Evolutionary conservation across 139 green algal genomes (phyloP).

Genomic region (Chlorella sp.): DNA sequence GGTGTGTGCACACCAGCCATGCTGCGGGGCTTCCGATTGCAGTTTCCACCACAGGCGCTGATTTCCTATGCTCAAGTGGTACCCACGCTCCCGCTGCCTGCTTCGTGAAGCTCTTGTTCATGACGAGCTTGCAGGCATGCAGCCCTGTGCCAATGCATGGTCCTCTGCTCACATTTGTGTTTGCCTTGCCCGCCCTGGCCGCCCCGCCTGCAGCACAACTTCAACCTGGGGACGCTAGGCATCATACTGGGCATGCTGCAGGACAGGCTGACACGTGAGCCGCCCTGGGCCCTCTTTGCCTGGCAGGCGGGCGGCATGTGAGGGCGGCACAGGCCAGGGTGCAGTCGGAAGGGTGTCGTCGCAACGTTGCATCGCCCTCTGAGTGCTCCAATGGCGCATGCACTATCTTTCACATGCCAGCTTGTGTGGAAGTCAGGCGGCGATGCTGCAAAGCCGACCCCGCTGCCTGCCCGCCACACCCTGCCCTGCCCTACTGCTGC

Average conservation of each 20-base stretch:
- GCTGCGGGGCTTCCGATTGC: neutral
- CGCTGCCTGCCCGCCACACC: neutral
- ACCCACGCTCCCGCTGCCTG: neutral
- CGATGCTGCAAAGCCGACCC: too few species aligned
- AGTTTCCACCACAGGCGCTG: neutral
- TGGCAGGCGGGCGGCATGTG: too few species aligned
- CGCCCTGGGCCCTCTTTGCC: too few species aligned
- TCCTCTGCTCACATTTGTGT: neutral
- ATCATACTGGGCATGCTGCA: conserved; percentile 56
- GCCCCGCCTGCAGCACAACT: conserved; percentile 51
- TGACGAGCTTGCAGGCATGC: neutral
- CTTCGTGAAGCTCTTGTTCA: neutral
- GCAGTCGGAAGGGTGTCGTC: too few species aligned
- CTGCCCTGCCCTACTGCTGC: too few species aligned
- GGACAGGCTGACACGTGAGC: conserved; percentile 51
- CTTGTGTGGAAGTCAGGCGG: too few species aligned
- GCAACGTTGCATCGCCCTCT: too few species aligned
- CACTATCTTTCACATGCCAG: too few species aligned
- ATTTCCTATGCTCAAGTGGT: too few species aligned
- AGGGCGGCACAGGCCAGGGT: too few species aligned
- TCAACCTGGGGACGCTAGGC: conserved; percentile 59
- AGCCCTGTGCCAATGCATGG: neutral
- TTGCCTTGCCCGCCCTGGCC: neutral
- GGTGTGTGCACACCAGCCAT: neutral
- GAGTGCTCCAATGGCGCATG: too few species aligned